Percentiles rank a stretch among this genome's conserved stretches.
Conservation (phyloP, 2,329 filamentous ascomycete genomes). For the Aspergillus jensenii region DNA sequence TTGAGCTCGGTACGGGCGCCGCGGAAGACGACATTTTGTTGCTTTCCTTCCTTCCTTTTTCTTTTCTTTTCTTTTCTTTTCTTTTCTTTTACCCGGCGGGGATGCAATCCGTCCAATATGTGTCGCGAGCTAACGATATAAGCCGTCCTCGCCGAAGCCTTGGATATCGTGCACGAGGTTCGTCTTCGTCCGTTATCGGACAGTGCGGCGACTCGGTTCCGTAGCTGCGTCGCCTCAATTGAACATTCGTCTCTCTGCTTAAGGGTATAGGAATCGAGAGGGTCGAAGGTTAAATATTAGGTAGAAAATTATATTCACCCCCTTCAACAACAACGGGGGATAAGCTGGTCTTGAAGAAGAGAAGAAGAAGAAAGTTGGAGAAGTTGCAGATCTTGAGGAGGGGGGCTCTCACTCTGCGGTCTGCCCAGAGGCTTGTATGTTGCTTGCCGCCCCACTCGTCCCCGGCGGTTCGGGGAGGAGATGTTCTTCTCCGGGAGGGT, state of each 20-base stretch:
- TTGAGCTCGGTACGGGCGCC: constrained; percentile 6
- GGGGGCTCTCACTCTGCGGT: not conserved
- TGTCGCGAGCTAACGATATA: not conserved
- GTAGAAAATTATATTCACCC: not conserved
- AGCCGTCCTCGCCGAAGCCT: too few relatives aligned
- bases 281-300: not conserved
- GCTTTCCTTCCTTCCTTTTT: too few relatives aligned
- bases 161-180: not conserved
- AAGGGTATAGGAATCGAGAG: not conserved
- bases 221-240: not conserved
- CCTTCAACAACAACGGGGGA: not conserved
- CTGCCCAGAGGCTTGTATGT: not conserved
- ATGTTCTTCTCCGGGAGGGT: not conserved
- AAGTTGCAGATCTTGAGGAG: constrained; percentile 10
- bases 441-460: not conserved
- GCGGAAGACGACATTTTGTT: constrained; percentile 25
- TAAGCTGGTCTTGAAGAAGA: not conserved
- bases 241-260: not conserved
- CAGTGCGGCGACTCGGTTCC: not conserved
- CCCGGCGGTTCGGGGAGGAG: constrained; percentile 1
- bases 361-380: constrained; percentile 4
- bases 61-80: too few relatives aligned
- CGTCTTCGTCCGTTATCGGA: constrained; percentile 17
- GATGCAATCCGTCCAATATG: not conserved
- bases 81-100: not conserved